Percentiles rank a stretch among this genome's conserved stretches.
phyloP scores from a whole-genome alignment of 352 stramenopile genomes.

The Elongisporangium undulatum region DNA sequence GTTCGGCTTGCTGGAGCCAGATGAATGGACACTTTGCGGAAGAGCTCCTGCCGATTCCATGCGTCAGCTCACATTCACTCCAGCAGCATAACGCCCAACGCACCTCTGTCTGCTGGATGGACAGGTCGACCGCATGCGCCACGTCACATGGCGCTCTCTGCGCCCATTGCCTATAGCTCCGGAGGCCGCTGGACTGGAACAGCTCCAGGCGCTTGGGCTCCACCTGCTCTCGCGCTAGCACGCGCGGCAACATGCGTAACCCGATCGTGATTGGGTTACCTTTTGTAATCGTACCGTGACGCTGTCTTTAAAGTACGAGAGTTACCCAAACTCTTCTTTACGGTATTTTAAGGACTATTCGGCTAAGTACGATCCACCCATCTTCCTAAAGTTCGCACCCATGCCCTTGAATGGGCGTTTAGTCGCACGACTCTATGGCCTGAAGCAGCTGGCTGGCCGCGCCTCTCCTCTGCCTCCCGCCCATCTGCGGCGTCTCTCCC shows the following conservation, averaged over 20 bases:
- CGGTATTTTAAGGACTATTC: not conserved
- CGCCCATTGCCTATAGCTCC: conserved; percentile 44
- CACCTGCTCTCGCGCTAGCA: conserved; percentile 49
- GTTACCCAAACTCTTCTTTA: not conserved
- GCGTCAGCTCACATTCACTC: not conserved
- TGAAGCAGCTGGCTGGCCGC: not conserved
- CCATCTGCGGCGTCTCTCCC: not conserved
- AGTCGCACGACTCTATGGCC: not conserved
- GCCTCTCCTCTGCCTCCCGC: not conserved
- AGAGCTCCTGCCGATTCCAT: conserved; percentile 26
- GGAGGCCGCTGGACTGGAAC: conserved; percentile 49
- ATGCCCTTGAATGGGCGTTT: not conserved
- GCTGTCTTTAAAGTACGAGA: not conserved
- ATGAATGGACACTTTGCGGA: conserved; percentile 49
- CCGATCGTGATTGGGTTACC: not conserved
- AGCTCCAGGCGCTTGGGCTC: conserved; percentile 33
- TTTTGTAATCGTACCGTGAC: not conserved
- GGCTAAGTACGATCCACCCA: not conserved
- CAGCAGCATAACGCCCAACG: not conserved
- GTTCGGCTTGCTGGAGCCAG: conserved; percentile 37
- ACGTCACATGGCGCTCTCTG: conserved; percentile 57
- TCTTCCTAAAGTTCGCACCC: not conserved
- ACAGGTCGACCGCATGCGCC: conserved; percentile 59
- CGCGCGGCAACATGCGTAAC: conserved; percentile 48
- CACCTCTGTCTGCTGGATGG: conserved; percentile 54